These are phyloP conservation scores for Corynascus novoguineensis DNA, from an alignment of 495 filamentous ascomycete species.

Conservation along the genomic window DNA sequence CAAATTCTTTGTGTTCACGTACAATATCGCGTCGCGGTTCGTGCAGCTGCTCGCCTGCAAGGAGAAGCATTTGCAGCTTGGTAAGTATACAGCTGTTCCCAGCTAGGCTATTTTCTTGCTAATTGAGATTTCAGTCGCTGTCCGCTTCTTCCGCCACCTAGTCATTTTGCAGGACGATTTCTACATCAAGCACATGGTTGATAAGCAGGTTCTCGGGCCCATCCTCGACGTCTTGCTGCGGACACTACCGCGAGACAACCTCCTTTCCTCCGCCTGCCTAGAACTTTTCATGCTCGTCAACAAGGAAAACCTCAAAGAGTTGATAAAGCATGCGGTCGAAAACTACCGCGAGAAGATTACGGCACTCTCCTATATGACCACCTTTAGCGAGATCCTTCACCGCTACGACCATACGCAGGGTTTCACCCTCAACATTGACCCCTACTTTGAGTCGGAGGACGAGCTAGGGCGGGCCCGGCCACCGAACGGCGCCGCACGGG, in stretches of 20 bases:
- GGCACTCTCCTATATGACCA: constrained; percentile 77
- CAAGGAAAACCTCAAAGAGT: constrained; percentile 72
- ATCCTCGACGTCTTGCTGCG: constrained; percentile 83
- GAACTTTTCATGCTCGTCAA: constrained; percentile 93
- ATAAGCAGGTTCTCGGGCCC: constrained; percentile 77
- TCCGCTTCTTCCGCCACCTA: constrained; percentile 91
- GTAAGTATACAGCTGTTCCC: constrained; percentile 45
- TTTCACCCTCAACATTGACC: constrained; percentile 57
- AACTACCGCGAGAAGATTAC: constrained; percentile 79
- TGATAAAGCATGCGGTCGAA: constrained; percentile 81
- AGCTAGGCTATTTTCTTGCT: not conserved
- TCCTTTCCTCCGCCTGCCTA: constrained; percentile 91
- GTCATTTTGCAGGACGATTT: constrained; percentile 86
- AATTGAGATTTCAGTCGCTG: constrained; percentile 53
- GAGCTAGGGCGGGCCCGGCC: constrained; percentile 47
- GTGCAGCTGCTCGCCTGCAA: constrained; percentile 77
- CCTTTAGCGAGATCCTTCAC: constrained; percentile 67
- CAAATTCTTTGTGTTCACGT: constrained; percentile 79
- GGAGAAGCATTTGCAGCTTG: constrained; percentile 90
- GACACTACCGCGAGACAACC: constrained; percentile 93
- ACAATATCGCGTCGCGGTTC: constrained; percentile 73
- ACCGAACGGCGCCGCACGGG: constrained; percentile 55
- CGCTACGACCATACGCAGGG: constrained; percentile 77
- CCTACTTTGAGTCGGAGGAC: constrained; percentile 46
- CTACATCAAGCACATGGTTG: constrained; percentile 80